A percentile compares a stretch with the other conserved stretches of the same genome.
phyloP scores from a whole-genome alignment of 1,284 basidiomycete species.

The Microbotryum lychnidis-dioicae region DNA sequence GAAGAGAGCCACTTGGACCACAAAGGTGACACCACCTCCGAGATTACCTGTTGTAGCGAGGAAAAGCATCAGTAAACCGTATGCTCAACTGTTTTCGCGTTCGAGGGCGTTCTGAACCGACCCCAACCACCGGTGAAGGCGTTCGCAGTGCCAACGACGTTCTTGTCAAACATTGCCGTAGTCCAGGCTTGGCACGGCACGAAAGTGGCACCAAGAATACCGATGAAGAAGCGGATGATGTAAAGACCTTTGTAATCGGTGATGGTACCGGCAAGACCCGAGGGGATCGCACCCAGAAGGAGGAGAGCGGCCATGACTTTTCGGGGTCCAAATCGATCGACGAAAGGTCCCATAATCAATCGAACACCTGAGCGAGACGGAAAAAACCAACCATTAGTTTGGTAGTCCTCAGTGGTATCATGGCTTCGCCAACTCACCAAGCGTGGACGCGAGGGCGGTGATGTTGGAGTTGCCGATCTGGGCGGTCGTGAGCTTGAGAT shows the following conservation, averaged over 20 bases:
- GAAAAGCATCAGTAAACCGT: conserved; percentile 32
- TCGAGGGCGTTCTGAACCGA: neutral
- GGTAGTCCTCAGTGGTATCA: conserved; percentile 20
- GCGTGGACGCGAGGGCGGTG: conserved; percentile 48
- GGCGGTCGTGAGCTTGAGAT: conserved; percentile 49
- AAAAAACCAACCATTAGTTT: conserved; percentile 29
- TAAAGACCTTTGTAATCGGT: conserved; percentile 47
- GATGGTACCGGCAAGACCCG: conserved; percentile 53
- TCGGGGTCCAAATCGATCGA: conserved; percentile 47
- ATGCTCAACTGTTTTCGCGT: neutral
- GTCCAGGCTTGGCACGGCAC: conserved; percentile 45
- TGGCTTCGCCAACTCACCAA: neutral
- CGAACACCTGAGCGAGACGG: conserved; percentile 42
- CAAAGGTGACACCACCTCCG: conserved; percentile 49
- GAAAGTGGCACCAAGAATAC: conserved; percentile 49
- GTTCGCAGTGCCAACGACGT: conserved; percentile 48
- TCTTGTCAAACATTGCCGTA: conserved; percentile 54
- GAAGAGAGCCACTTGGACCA: conserved; percentile 53
- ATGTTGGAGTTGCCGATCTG: conserved; percentile 55
- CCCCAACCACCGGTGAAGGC: conserved; percentile 25
- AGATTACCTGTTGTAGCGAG: conserved; percentile 52
- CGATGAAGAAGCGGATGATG: conserved; percentile 46
- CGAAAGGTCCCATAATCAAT: conserved; percentile 51
- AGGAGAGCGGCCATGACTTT: conserved; percentile 56
- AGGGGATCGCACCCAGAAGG: conserved; percentile 55